Conservation (phyloP, 1,139 yeast genomes). For the Saccharomyces hybrid region DNA sequence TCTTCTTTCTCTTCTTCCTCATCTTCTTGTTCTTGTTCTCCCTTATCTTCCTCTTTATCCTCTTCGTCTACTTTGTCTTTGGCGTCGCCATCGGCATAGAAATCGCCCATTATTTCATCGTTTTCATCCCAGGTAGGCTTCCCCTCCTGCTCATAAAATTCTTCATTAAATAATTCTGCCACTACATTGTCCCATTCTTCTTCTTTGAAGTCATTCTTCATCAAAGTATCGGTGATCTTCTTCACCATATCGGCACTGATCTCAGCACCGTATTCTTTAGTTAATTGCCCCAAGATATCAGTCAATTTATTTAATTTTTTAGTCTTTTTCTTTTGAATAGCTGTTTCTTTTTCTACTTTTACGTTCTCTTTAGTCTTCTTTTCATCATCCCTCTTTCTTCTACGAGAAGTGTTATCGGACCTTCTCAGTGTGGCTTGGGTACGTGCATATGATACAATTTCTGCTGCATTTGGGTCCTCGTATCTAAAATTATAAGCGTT, state of each 20-base stretch:
- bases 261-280: slow-evolving; percentile 77
- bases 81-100: slow-evolving; percentile 19
- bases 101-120: slow-evolving; percentile 39
- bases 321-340: slow-evolving; percentile 63
- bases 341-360: slow-evolving; percentile 49
- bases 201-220: slow-evolving; percentile 85
- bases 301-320: slow-evolving; percentile 69
- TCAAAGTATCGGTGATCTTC: slow-evolving; percentile 59
- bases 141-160: slow-evolving; percentile 54
- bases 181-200: slow-evolving; percentile 87
- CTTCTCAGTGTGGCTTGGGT: slow-evolving; percentile 88
- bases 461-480: slow-evolving; percentile 87
- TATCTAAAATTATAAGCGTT: slow-evolving; percentile 89
- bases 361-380: slow-evolving; percentile 47
- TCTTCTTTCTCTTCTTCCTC: slow-evolving; percentile 27
- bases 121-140: slow-evolving; percentile 51
- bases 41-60: too few relatives aligned
- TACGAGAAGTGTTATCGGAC: slow-evolving; percentile 63
- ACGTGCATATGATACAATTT: slow-evolving; percentile 92
- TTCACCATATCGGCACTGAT: slow-evolving; percentile 51
- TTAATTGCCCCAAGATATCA: slow-evolving; percentile 67
- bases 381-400: slow-evolving; percentile 71
- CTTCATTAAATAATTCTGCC: slow-evolving; percentile 79
- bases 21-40: slow-evolving; percentile 4
- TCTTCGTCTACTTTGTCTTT: slow-evolving; percentile 5